Evolutionary conservation across 768 basidiomycete genomes (phyloP).

Genomic region (Cystofilobasidium capitatum): DNA sequence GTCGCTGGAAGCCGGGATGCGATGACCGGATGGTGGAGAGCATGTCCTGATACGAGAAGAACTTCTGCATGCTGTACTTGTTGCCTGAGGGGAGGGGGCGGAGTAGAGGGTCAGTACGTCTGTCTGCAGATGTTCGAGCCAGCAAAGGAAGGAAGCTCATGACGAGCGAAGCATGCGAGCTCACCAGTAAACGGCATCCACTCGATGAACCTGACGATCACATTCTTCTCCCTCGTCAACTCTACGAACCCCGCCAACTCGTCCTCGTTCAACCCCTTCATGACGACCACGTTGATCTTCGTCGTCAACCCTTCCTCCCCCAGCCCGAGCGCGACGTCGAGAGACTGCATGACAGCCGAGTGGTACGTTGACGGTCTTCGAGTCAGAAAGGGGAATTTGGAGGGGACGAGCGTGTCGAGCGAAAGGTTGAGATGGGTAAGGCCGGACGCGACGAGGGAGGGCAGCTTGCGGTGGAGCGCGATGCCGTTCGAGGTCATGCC

Average conservation of each 20-base stretch:
- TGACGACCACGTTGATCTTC: conserved; percentile 77
- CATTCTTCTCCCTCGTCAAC: conserved; percentile 53
- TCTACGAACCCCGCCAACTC: conserved; percentile 71
- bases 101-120: neutral
- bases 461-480: conserved; percentile 59
- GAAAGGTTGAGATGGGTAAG: conserved; percentile 59
- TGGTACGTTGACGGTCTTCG: conserved; percentile 54
- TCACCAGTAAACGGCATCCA: conserved; percentile 88
- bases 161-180: conserved; percentile 6
- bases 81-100: conserved; percentile 49
- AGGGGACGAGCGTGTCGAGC: conserved; percentile 73
- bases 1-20: conserved; percentile 50
- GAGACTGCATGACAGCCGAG: conserved; percentile 59
- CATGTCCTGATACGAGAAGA: conserved; percentile 64
- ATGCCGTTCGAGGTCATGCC: conserved; percentile 82
- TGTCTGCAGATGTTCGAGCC: neutral
- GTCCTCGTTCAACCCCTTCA: conserved; percentile 70
- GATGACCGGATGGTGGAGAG: conserved; percentile 46
- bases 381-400: conserved; percentile 81
- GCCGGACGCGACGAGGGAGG: conserved; percentile 56
- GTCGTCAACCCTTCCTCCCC: conserved; percentile 32
- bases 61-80: conserved; percentile 70
- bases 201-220: conserved; percentile 79
- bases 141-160: neutral
- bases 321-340: conserved; percentile 52